Evolutionary conservation across 2,329 filamentous ascomycete genomes (phyloP).

Genomic region (Monilinia polystroma): DNA sequence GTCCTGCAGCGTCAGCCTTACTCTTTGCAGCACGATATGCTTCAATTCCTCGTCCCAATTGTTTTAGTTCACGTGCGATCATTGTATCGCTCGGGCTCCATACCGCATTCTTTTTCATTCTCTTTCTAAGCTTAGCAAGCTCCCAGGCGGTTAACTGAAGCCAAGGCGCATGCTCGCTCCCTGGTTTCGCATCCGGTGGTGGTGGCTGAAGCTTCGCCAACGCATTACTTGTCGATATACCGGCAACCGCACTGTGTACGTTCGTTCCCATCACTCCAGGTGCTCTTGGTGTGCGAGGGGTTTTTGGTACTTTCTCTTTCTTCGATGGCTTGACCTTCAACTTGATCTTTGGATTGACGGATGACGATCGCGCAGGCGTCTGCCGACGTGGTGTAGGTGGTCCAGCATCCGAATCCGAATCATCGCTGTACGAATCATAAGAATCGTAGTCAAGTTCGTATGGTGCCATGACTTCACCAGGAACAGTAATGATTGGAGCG

Average conservation of each 20-base stretch:
- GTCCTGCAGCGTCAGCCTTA: conserved; percentile 64
- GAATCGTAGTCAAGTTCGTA: conserved; percentile 64
- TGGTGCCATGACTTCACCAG: conserved; percentile 64
- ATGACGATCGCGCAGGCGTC: conserved; percentile 31
- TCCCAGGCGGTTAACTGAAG: conserved; percentile 64
- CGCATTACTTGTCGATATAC: conserved; percentile 42
- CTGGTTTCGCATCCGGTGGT: conserved; percentile 57
- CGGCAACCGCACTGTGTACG: conserved; percentile 41
- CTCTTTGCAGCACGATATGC: conserved; percentile 61
- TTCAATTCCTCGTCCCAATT: conserved; percentile 64
- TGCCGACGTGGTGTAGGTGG: conserved; percentile 30
- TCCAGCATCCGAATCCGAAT: conserved; percentile 41
- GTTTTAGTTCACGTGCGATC: conserved; percentile 75
- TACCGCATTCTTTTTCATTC: conserved; percentile 89
- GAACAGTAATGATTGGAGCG: conserved; percentile 61
- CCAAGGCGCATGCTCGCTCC: conserved; percentile 63
- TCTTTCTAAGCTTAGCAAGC: conserved; percentile 69
- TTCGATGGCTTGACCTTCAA: conserved; percentile 35
- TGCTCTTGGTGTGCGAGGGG: conserved; percentile 36
- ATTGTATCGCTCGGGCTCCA: conserved; percentile 85
- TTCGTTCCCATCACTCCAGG: conserved; percentile 41
- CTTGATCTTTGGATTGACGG: conserved; percentile 33
- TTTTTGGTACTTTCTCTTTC: conserved; percentile 34
- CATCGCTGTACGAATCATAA: conserved; percentile 44
- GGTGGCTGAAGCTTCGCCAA: conserved; percentile 51